Evolutionary conservation across 805 yeast species (phyloP), one percentile per base, ranked within the genome.

Genomic region (Candida multigemmis): DNA sequence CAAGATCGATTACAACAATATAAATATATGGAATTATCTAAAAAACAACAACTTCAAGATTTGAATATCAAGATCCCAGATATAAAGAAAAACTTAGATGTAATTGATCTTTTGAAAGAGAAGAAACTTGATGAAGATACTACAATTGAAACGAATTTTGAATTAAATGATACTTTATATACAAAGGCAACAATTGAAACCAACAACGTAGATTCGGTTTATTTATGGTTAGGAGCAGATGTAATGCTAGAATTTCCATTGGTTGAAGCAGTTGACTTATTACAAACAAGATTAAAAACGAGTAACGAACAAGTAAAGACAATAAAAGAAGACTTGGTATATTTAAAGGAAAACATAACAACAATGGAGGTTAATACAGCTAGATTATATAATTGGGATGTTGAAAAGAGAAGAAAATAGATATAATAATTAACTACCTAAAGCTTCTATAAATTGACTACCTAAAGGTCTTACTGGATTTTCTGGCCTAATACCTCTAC

Each of bases 321-420:
- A 23, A 79, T 93, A 19, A 74, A 82, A 38, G 94, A 82, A 37
- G 98, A 85, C 48, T 67, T 82, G 34, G 94, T 83, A 44, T 86
- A 76, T 39, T 64, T 78, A 35, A 72, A 91, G 37, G 91, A 82
- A 39, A 86, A 86, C 42, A 87, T 89, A 36, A 91, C 98, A 10
- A 89, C 96, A 3, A 84, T 91, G 87, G 97, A 91, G 53, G 98
- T 91, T 27, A 91, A 91, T 48, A 85, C 94, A 11, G 96, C 98
- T 1, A 70, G 98, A 38, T 66, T 82, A 48, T 83, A 82, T 48
- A 83, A 83, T 44, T 82, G 89, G 87, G 93, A 81, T 47, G 89
- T 83, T 7, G 82, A 78, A 45, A 68, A 83, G 54, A 71, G 87
- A 51, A 78, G 41, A 31, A 36, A 27, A n/a, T n/a, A n/a, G n/a